Evolutionary conservation across 805 yeast species (phyloP), one percentile per base, ranked within the genome.

Genomic region (Saturnispora diversa): DNA sequence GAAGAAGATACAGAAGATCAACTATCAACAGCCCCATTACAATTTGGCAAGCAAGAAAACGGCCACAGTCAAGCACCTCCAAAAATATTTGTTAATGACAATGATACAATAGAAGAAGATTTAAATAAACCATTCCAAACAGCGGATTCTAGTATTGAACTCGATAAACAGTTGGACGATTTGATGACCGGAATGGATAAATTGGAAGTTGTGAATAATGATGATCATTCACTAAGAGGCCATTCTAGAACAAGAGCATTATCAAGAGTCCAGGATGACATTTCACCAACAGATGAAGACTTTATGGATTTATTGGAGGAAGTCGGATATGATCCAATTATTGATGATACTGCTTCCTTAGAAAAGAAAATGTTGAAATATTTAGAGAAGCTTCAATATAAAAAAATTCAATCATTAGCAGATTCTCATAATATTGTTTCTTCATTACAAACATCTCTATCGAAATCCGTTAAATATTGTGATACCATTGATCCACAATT

Each of bases 261-360:
- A 31, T 57, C 60, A 26, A 48, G 62, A 26, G 52, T 49, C 2
- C 50, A 51, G 3, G 47, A 49, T 6, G 50, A 40, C 5, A 43
- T 41, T n/a, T 30, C 33, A 4, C 48, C 52, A 15, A 46, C 47
- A 16, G 44, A 44, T 9, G 46, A 42, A 19, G 75, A 69, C 41
- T 53, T 71, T 23, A 80, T 77, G 36, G 94, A 84, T 45, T 58
- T 85, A 11, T 71, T 88, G 43, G 84, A 81, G 22, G 90, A 84
- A 45, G 69, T 87, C 17, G 75, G 78, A 24, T 90, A 95, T 92
- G 72, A 72, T 22, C 70, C 79, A 2, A 42, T 45, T 5, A 62
- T 67, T 5, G 94, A 83, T 52, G 80, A 76, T 46, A 71, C 84
- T 7, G 69, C 66, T 22, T 65, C 69, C 0, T 59, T 88, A 21